phyloP scores from a whole-genome alignment of 805 yeast species.

The Suhomyces pyralidae region DNA sequence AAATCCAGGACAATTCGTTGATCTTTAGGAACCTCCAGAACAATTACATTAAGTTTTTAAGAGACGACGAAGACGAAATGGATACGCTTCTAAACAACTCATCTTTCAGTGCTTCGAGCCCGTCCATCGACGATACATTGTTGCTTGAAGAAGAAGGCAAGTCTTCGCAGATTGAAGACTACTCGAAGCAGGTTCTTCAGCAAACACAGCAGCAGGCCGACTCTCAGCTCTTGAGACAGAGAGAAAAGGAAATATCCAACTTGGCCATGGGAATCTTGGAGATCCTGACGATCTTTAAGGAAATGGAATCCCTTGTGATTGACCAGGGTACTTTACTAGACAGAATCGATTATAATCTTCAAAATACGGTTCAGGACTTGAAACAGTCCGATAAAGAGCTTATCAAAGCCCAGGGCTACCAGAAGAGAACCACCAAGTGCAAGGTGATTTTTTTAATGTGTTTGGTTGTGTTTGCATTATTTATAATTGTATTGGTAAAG shows the following conservation, averaged over 20 bases:
- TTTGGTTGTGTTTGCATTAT: constrained; percentile 66
- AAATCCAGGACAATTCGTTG: constrained; percentile 75
- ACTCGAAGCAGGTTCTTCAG: constrained; percentile 51
- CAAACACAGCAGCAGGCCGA: constrained; percentile 38
- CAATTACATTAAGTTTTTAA: constrained; percentile 77
- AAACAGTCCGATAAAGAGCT: constrained; percentile 77
- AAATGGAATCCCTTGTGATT: constrained; percentile 84
- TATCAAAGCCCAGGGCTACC: constrained; percentile 72
- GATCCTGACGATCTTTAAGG: constrained; percentile 88
- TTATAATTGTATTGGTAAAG: constrained; percentile 67
- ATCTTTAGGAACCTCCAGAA: constrained; percentile 85
- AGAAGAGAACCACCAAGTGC: constrained; percentile 87
- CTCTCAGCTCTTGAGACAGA: constrained; percentile 49
- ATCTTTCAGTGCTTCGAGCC: not conserved
- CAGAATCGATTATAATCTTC: constrained; percentile 88
- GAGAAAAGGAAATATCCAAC: constrained; percentile 87
- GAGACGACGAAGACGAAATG: constrained; percentile 69
- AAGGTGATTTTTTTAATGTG: constrained; percentile 74
- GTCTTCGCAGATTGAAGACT: constrained; percentile 44
- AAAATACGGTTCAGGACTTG: constrained; percentile 72
- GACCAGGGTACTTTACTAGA: constrained; percentile 96
- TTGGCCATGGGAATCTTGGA: constrained; percentile 94
- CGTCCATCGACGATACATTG: constrained; percentile 3
- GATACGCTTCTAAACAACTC: constrained; percentile 17
- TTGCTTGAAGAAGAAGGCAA: constrained; percentile 20